These are phyloP conservation scores for Aspergillus carbonarius DNA, from an alignment of 2,329 filamentous ascomycete species.

Conservation along the genomic window DNA sequence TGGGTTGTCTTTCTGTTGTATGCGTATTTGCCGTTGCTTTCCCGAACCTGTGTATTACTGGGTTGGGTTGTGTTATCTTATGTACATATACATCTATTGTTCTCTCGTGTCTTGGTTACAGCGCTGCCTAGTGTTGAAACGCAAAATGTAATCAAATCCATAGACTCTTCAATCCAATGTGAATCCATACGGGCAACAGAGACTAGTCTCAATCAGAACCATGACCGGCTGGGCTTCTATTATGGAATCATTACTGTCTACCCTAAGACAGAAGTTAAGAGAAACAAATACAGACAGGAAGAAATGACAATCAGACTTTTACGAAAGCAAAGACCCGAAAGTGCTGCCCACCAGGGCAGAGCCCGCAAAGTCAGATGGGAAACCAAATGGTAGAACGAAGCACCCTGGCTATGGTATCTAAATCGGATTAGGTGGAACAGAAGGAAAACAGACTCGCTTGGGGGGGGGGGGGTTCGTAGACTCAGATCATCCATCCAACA, in stretches of 20 bases:
- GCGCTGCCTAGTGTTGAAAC: neutral
- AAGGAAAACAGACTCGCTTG: conserved; percentile 9
- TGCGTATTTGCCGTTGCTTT: neutral
- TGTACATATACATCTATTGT: conserved; percentile 30
- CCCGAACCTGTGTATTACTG: conserved; percentile 19
- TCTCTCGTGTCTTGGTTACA: conserved; percentile 10
- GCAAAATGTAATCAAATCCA: neutral
- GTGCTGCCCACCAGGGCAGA: neutral
- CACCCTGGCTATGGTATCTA: conserved; percentile 23
- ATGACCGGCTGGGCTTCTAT: neutral
- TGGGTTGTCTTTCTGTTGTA: conserved; percentile 8
- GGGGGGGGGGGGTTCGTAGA: neutral
- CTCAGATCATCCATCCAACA: neutral
- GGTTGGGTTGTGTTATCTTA: conserved; percentile 27
- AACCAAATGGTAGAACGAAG: conserved; percentile 7
- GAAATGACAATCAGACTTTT: conserved; percentile 1
- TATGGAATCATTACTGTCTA: neutral
- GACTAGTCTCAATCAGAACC: neutral
- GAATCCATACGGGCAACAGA: neutral
- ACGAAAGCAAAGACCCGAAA: neutral
- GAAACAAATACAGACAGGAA: neutral
- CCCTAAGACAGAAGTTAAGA: neutral
- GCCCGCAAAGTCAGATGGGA: neutral
- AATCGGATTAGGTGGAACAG: conserved; percentile 15
- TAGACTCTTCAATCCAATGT: neutral